Evolutionary conservation across 192 early-diverging fungal genomes (phyloP), one percentile per base, ranked within the genome.

Genomic region (Oehlia diaphana): DNA sequence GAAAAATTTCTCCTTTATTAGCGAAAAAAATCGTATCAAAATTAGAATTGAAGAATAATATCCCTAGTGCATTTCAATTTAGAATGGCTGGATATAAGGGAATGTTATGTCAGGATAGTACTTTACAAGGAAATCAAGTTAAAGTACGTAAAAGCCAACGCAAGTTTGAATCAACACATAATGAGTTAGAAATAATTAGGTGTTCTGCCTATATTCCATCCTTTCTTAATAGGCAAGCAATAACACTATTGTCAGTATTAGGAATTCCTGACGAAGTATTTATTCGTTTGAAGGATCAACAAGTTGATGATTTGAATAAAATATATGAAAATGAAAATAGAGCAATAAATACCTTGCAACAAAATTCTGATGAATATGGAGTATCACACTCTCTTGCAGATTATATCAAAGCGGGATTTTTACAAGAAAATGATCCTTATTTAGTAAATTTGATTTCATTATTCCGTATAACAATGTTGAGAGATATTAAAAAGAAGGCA

Each of bases 61-160:
- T 81, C 0, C 92, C 93, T 0, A 83, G 83, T 10, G 94, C 94
- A 1, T 88, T 92, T 33, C 94, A 95, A 81, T 92, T 94, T 62
- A 87, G 94, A 37, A 76, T 93, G 1, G 90, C 88, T 2, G 91
- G 91, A 14, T 86, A 92, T 4, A 37, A 37, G 2, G 35, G 35
- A 37, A 37, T 37, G 35, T 37, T 37, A 37, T 37, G 35, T 37
- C 35, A 37, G 2, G 35, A 37, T 37, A 37, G 0, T 37, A 37
- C 35, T 37, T 37, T 37, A 37, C 35, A 23, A 2, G 4, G 81
- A 37, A 80, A 82, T 7, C 76, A 86, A n/a, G 81, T 93, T 0
- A 79, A 87, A 33, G 81, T 93, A 2, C 83, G 92, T 10, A 84
- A 84, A 1, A 88, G 86, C 67, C 90, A 91, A 81, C 79, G 79